Evolutionary conservation across 257 asterid species (phyloP).

Genomic region (Scutellaria baicalensis): DNA sequence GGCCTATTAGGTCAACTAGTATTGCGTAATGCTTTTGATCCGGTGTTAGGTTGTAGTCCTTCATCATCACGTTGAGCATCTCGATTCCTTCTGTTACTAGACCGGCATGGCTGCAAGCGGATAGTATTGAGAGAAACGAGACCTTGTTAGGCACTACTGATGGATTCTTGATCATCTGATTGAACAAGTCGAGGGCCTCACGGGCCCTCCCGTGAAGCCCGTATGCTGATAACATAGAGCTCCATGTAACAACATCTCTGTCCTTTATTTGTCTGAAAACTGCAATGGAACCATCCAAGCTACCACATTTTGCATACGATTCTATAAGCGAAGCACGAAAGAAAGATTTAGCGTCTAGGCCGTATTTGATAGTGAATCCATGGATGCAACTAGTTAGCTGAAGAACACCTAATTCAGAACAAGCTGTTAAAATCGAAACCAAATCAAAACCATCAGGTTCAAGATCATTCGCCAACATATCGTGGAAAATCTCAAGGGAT

Average conservation of each 20-base stretch:
- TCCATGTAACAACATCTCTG: slow-evolving; percentile 65
- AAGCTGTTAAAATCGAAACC: slow-evolving; percentile 50
- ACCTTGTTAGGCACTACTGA: slow-evolving; percentile 45
- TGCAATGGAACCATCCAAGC: slow-evolving; percentile 44
- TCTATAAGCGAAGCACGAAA: slow-evolving; percentile 61
- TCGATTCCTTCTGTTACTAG: slow-evolving; percentile 56
- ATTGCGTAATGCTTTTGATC: slow-evolving; percentile 57
- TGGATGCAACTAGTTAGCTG: slow-evolving; percentile 58
- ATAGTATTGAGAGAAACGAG: slow-evolving; percentile 53
- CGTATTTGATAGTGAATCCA: slow-evolving; percentile 36
- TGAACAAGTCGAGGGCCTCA: slow-evolving; percentile 47
- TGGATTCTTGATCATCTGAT: slow-evolving; percentile 41
- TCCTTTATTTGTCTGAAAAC: slow-evolving; percentile 29
- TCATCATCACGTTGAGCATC: slow-evolving; percentile 45
- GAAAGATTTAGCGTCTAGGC: slow-evolving; percentile 31
- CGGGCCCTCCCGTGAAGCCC: slow-evolving; percentile 60
- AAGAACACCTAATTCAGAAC: slow-evolving; percentile 69
- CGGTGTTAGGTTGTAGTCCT: slow-evolving; percentile 39
- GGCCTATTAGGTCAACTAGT: slow-evolving; percentile 64
- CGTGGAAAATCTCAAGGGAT: slow-evolving; percentile 40
- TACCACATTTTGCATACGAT: slow-evolving; percentile 72
- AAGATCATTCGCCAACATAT: slow-evolving; percentile 38
- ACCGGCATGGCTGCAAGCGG: slow-evolving; percentile 80
- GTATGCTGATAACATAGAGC: slow-evolving; percentile 68
- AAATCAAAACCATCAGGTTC: slow-evolving; percentile 39